Evolutionary conservation across 1,284 basidiomycete genomes (phyloP).

Genomic region (Rhodotorula sp.): DNA sequence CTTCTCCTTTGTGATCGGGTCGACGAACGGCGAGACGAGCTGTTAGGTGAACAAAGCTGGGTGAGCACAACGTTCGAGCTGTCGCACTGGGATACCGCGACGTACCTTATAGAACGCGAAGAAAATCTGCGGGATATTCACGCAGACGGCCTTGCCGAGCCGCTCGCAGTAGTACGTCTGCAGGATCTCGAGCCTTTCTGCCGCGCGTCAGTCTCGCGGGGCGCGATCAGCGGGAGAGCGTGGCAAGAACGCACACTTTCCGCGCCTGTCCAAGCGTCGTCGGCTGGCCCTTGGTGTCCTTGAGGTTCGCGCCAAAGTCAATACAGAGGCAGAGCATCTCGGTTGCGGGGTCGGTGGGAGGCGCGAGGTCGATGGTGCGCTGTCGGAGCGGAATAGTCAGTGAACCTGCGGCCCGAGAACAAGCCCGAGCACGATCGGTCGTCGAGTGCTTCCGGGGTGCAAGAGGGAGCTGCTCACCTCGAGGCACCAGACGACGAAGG

Average conservation of each 20-base stretch:
- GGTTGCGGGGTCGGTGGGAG: slow-evolving; percentile 33
- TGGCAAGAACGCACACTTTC: slow-evolving; percentile 32
- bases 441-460: too few relatives aligned
- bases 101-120: slow-evolving; percentile 37
- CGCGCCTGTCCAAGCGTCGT: slow-evolving; percentile 44
- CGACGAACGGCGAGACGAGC: slow-evolving; percentile 52
- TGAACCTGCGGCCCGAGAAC: too few relatives aligned
- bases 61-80: background rate
- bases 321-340: slow-evolving; percentile 45
- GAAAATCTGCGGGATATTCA: slow-evolving; percentile 46
- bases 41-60: slow-evolving; percentile 32
- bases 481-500: slow-evolving; percentile 53
- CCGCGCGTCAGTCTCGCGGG: background rate
- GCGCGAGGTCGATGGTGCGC: slow-evolving; percentile 51
- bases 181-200: slow-evolving; percentile 37
- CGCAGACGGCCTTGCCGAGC: slow-evolving; percentile 51
- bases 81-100: background rate
- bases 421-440: too few relatives aligned
- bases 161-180: slow-evolving; percentile 50
- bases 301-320: slow-evolving; percentile 44
- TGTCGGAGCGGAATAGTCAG: background rate
- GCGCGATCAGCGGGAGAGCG: background rate
- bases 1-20: slow-evolving; percentile 53
- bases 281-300: slow-evolving; percentile 41
- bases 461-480: slow-evolving; percentile 45